phyloP scores from a whole-genome alignment of 352 stramenopile species.

The Halophytophthora polymorphica region DNA sequence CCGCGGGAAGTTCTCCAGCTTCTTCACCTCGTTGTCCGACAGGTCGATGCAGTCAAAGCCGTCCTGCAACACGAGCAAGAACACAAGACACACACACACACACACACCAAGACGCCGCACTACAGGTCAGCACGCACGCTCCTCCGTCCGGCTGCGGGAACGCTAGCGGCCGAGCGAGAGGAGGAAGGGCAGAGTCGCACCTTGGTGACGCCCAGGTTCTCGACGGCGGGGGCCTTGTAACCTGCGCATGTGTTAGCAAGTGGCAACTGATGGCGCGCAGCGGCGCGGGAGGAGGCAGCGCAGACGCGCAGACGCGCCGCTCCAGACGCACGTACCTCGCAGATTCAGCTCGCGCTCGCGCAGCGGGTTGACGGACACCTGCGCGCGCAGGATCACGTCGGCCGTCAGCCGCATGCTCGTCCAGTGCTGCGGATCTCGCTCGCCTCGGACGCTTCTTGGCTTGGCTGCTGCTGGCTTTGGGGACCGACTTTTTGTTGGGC shows the following conservation, averaged over 20 bases:
- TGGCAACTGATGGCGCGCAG: neutral
- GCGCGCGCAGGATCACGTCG: constrained; percentile 87
- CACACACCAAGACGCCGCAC: neutral
- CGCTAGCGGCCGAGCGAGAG: neutral
- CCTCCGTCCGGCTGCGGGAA: neutral
- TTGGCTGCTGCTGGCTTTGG: too few species aligned
- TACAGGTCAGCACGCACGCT: neutral
- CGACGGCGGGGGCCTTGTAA: constrained; percentile 89
- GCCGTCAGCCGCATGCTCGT: constrained; percentile 78
- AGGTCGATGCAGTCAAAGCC: constrained; percentile 94
- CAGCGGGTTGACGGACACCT: constrained; percentile 89
- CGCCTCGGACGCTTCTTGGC: too few species aligned
- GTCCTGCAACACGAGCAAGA: constrained; percentile 45
- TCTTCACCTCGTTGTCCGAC: constrained; percentile 94
- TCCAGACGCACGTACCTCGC: constrained; percentile 51
- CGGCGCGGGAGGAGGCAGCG: neutral
- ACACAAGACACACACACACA: neutral
- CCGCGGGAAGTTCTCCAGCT: constrained; percentile 92
- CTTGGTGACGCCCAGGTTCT: constrained; percentile 92
- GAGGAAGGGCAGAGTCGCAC: constrained; percentile 20
- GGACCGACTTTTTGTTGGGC: too few species aligned
- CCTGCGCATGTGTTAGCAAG: constrained; percentile 52
- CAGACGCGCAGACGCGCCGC: neutral
- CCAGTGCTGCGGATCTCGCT: too few species aligned
- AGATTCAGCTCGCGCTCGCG: constrained; percentile 91